Evolutionary conservation across 2,329 filamentous ascomycete genomes (phyloP), one percentile per base, ranked within the genome.

Genomic region (Coniochaeta hoffmannii): DNA sequence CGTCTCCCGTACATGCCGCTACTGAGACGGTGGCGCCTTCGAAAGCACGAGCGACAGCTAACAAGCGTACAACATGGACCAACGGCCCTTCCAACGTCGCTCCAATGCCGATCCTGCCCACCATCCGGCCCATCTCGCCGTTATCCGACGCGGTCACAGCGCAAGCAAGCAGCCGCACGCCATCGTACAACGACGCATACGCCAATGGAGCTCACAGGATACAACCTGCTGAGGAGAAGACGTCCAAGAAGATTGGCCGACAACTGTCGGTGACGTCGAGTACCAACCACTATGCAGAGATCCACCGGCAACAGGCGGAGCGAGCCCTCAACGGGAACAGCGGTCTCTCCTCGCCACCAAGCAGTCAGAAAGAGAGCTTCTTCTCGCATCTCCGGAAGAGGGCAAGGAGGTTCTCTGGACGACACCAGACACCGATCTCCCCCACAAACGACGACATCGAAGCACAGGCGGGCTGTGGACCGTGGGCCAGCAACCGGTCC

Each of bases 321-420:
- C 82, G 90, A 59, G 90, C 91, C 35, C 79, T 97, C 49, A 97
- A 91, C 67, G 94, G 92, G 54, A 86, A 87, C 64, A 82, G 80
- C 32, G 88, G 86, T 22, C 76, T 92, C 24, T 85, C 82, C 15
- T 94, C 90, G 6, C 90, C 91, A 4, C 85, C 87, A 0, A 86
- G 81, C 64, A 89, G 82, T 17, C 89, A 91, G 56, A 95, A 95
- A 67, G 94, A 99, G 70, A 90, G 94, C 71, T 99, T 99, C 77
- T 99, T 99, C 73, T 97, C 94, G 0, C 94, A 99, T 68, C 80
- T 99, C 8, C 84, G 94, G 56, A 99, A 99, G 73, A 87, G 93
- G 53, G 94, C 95, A 28, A 84, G 94, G 63, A 83, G 94, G 62
- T 86, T 99, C 58, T 99, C 94, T 26, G 94, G 94, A 50, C 86